Evolutionary conservation across 2,329 filamentous ascomycete genomes (phyloP), one percentile per base, ranked within the genome.

Genomic region (Lachnellula hyalina): DNA sequence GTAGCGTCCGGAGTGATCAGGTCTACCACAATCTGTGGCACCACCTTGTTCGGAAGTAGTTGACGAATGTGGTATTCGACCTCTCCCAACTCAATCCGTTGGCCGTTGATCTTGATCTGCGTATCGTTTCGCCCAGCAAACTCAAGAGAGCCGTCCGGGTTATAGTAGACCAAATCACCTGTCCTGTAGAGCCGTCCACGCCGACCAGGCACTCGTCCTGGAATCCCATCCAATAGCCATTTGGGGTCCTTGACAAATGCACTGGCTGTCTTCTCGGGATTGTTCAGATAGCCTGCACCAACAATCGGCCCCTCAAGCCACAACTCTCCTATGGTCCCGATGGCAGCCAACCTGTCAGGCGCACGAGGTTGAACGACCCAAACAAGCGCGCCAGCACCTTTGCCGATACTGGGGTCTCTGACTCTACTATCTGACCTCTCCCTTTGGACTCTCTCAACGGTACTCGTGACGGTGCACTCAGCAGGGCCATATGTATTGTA

Each of bases 401-500:
- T 19, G 5, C 55, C 58, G n/a, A 60, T 28, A 28, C 25, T 8
- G 25, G 25, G 25, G 7, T 28, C 25, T 2, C 7, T 8, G 7
- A 28, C 25, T 28, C 9, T 28, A 8, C 25, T 28, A 21, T 8
- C 25, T 2, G 8, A 28, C 7, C 25, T 9, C 25, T 8, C 25
- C 25, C 9, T 8, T 28, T 9, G 25, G 25, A 28, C 25, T 49
- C 28, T 47, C 44, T 8, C 15, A 5, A 12, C 36, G 2, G 38
- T 42, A 23, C 19, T 50, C 12, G 21, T 41, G 38, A n/a, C 23
- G 12, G 19, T 42, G 35, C 14, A 32, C 72, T 96, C 90, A 0
- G 90, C 95, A 1, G 90, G 91, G 0, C 90, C 90, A 67, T 96
- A 96, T 0, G 65, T 69, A 62, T 74, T 72, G 49, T 72, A 54